Base-by-base conservation (phyloP, 805 yeast species). In the Huiozyma naganishii region DNA sequence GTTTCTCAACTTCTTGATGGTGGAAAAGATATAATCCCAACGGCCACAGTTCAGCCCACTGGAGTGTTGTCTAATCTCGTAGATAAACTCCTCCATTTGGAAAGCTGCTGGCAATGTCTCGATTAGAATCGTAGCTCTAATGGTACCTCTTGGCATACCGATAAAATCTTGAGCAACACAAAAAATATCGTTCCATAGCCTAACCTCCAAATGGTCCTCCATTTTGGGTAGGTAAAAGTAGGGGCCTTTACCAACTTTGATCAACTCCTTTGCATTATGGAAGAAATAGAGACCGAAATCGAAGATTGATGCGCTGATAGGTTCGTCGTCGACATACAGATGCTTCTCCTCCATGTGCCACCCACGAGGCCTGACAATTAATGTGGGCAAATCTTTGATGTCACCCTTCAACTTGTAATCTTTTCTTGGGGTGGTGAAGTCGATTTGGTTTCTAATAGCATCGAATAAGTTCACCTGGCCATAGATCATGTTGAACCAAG, bases 1-100 rank as follows among this genome's bases (percentile, higher is more conserved):
- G 64, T 79, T 80, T 67, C 88, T 75, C 52, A 83, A 72, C 37
- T 82, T 71, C 65, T 83, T 83, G 63, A 83, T 82, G 48, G 85
- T 80, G 36, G 84, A 78, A 68, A 83, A 83, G 65, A 83, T 83
- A 67, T 83, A 83, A 65, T 83, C 94, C 90, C 92, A 83, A 68
- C 94, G 75, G 55, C 94, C 94, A 72, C 92, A 83, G 67, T 83
- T 83, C 64, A 83, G 72, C 46, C 90, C 94, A 7, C 83, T 74
- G 42, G 83, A 80, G 62, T 83, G 92, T 43, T 77, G 79, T 63
- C 88, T 72, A 58, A 83, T 70, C 57, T 83, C 83, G 58, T 77
- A 83, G 55, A 83, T 74, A 52, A 83, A 82, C 65, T 83, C 92
- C 58, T 83, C 89, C 80, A 83, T 77, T 65, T 83, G 92, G 73